phyloP scores from a whole-genome alignment of 2,329 filamentous ascomycete genomes.

The Fusarium sp. region DNA sequence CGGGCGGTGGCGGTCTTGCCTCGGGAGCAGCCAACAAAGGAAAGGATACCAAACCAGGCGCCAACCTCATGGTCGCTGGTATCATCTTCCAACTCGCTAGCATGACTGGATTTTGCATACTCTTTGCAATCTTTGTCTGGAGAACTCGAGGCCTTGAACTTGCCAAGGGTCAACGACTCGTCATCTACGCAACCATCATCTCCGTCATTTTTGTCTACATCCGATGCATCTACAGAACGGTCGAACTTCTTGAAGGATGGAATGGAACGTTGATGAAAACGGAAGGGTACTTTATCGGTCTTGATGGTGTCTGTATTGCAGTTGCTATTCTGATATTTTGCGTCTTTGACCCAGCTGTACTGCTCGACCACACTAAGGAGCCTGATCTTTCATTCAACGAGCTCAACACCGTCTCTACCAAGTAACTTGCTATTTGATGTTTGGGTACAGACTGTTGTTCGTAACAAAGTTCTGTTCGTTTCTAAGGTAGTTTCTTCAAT shows the following conservation, averaged over 20 bases:
- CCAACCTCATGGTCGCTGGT: constrained; percentile 63
- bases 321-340: constrained; percentile 53
- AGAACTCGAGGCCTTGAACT: constrained; percentile 53
- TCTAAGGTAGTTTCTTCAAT: too few relatives aligned
- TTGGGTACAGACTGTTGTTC: rapidly evolving
- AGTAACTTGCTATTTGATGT: neutral
- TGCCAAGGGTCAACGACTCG: constrained; percentile 44
- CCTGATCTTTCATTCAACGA: constrained; percentile 18
- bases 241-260: constrained; percentile 65
- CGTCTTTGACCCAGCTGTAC: constrained; percentile 56
- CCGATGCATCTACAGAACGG: constrained; percentile 63
- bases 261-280: constrained; percentile 63
- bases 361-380: constrained; percentile 2
- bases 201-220: constrained; percentile 61
- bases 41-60: constrained; percentile 58
- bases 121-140: constrained; percentile 56
- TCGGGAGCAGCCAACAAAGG: constrained; percentile 50
- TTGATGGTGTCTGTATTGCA: constrained; percentile 64
- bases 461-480: too few relatives aligned
- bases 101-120: constrained; percentile 61
- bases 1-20: constrained; percentile 62
- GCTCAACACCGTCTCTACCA: constrained; percentile 11
- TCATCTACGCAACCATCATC: constrained; percentile 56
- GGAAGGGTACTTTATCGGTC: constrained; percentile 62
- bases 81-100: constrained; percentile 64